Percentiles rank a stretch among this genome's conserved stretches.
Evolutionary conservation across 2,329 filamentous ascomycete species (phyloP).

Genomic region (Fusarium nygamai): DNA sequence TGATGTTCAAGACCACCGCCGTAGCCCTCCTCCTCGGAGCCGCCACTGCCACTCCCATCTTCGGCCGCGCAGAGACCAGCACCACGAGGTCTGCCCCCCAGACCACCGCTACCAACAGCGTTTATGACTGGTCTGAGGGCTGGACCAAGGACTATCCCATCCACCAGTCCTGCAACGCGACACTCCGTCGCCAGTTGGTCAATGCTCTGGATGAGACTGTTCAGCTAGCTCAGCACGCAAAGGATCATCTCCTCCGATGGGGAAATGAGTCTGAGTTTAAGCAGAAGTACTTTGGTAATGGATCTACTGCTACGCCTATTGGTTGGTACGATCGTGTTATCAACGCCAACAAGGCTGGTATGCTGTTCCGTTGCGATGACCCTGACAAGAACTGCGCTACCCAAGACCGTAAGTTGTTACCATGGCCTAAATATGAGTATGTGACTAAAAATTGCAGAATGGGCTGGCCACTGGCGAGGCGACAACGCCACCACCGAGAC

Average conservation of each 20-base stretch:
- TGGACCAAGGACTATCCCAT: constrained; percentile 57
- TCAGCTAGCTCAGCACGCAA: constrained; percentile 67
- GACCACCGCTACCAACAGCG: constrained; percentile 28
- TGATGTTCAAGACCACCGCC: constrained; percentile 42
- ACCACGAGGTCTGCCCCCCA: constrained; percentile 28
- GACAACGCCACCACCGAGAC: constrained; percentile 72
- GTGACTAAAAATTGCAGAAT: constrained; percentile 54
- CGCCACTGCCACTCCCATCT: constrained; percentile 44
- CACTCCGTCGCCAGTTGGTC: constrained; percentile 65
- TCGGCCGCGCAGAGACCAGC: constrained; percentile 39
- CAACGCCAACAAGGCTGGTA: constrained; percentile 63
- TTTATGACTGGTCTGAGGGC: constrained; percentile 48
- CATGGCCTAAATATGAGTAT: accelerated
- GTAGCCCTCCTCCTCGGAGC: constrained; percentile 41
- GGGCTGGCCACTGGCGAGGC: constrained; percentile 75
- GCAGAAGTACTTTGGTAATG: constrained; percentile 73
- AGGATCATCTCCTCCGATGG: constrained; percentile 67
- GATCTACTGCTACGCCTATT: constrained; percentile 64
- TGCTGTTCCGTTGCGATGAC: constrained; percentile 75
- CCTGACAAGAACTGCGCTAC: constrained; percentile 70
- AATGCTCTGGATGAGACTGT: constrained; percentile 68
- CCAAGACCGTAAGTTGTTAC: constrained; percentile 51
- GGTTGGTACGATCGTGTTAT: constrained; percentile 72
- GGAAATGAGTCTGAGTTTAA: constrained; percentile 68
- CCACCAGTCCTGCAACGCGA: constrained; percentile 73